phyloP scores from a whole-genome alignment of 2,329 filamentous ascomycete genomes.

The Cladosporium cucumerinum region DNA sequence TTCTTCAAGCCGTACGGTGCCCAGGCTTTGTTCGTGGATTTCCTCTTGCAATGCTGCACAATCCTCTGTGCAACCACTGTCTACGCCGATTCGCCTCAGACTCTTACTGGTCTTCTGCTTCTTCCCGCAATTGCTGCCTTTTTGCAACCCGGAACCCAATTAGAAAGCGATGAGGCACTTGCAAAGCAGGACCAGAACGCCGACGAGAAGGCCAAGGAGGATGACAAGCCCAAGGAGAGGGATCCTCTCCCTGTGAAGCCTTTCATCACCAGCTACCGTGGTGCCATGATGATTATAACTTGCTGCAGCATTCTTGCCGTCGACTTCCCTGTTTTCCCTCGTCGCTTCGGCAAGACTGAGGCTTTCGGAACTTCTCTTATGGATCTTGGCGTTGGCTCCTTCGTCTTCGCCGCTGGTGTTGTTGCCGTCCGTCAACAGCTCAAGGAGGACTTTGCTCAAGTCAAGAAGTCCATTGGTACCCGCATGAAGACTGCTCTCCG shows the following conservation, averaged over 20 bases:
- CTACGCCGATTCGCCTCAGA: slow-evolving; percentile 70
- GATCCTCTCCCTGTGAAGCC: slow-evolving; percentile 74
- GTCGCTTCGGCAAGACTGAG: slow-evolving; percentile 95
- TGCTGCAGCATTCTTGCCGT: slow-evolving; percentile 93
- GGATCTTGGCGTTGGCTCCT: slow-evolving; percentile 95
- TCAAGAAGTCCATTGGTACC: slow-evolving; percentile 50
- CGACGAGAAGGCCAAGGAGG: slow-evolving; percentile 3
- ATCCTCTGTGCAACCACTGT: slow-evolving; percentile 82
- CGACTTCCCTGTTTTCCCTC: slow-evolving; percentile 88
- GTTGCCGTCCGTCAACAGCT: slow-evolving; percentile 82
- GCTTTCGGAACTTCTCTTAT: slow-evolving; percentile 99
- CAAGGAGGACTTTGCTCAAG: slow-evolving; percentile 50
- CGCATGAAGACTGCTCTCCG: slow-evolving; percentile 67
- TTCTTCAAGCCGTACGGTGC: slow-evolving; percentile 76
- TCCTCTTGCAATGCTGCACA: slow-evolving; percentile 78
- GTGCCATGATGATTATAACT: slow-evolving; percentile 85
- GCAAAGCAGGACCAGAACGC: slow-evolving; percentile 23
- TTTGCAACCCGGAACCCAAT: slow-evolving; percentile 45
- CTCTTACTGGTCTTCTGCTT: slow-evolving; percentile 72
- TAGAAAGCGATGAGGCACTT: slow-evolving; percentile 24
- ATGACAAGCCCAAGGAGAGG: slow-evolving; percentile 22
- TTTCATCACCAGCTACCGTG: slow-evolving; percentile 88
- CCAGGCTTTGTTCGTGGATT: slow-evolving; percentile 71
- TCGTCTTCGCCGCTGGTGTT: slow-evolving; percentile 89
- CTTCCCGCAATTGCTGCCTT: slow-evolving; percentile 57